Percentiles rank a stretch among this genome's conserved stretches.
Conservation (phyloP, 2,329 filamentous ascomycete genomes). For the Fusarium albosuccineum region DNA sequence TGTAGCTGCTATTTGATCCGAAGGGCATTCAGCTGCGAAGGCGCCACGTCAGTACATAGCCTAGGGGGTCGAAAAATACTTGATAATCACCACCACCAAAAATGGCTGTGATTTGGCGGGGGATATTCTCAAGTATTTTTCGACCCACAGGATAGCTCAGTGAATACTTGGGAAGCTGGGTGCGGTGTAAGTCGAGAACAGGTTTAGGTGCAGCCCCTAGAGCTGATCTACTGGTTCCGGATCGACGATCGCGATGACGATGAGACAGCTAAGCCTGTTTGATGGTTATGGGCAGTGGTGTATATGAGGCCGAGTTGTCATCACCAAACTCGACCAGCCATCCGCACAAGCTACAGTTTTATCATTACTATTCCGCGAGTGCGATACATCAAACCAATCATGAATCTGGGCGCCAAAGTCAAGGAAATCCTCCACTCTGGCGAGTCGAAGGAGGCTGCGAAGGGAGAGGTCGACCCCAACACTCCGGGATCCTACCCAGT, state of each 20-base stretch:
- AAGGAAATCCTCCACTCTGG: slow-evolving; percentile 24
- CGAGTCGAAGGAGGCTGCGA: slow-evolving; percentile 17
- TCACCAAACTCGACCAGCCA: not conserved
- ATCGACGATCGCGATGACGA: slow-evolving; percentile 31
- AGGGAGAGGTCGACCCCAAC: slow-evolving; percentile 15
- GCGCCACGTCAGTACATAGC: not conserved
- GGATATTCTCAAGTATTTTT: no score
- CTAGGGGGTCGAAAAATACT: no score
- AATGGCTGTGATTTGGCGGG: no score
- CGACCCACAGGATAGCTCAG: no score
- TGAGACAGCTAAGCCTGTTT: slow-evolving; percentile 24
- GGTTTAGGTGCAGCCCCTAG: slow-evolving; percentile 19
- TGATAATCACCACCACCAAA: no score
- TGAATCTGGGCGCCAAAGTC: slow-evolving; percentile 32
- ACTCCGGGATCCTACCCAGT: slow-evolving; percentile 38
- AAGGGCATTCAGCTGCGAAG: not conserved
- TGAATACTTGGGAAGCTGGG: not conserved
- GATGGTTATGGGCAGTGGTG: not conserved
- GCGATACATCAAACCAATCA: not conserved
- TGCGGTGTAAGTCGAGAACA: slow-evolving; percentile 15
- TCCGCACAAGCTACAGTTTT: not conserved
- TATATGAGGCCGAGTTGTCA: slow-evolving; percentile 25
- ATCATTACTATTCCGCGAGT: slow-evolving; percentile 4
- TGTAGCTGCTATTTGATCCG: slow-evolving; percentile 9
- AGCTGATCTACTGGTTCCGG: slow-evolving; percentile 27